Percentiles rank a stretch among this genome's conserved stretches.
Conservation (phyloP, 2,329 filamentous ascomycete species). For the Chaetomiaceae sp. region DNA sequence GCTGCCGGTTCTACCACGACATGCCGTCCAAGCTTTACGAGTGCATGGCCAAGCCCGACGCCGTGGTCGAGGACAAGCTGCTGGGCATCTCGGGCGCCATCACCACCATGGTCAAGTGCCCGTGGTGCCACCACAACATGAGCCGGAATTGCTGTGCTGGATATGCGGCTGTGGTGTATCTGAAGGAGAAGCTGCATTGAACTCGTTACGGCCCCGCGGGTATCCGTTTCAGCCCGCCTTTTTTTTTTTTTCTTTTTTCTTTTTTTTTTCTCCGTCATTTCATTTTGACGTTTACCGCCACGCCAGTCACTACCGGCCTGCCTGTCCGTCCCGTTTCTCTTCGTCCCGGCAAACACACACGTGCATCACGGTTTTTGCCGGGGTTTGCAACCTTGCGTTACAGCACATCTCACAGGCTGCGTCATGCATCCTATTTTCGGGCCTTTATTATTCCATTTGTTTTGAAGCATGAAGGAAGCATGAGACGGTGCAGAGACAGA, state of each 20-base stretch:
- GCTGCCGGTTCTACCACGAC: slow-evolving; percentile 60
- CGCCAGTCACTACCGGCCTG: too few relatives aligned
- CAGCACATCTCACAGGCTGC: too few relatives aligned
- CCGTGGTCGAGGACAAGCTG: slow-evolving; percentile 46
- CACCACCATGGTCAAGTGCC: slow-evolving; percentile 60
- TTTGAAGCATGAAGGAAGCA: neutral
- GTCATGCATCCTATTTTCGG: too few relatives aligned
- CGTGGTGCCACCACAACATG: slow-evolving; percentile 70
- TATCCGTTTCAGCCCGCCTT: neutral
- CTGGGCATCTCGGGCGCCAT: slow-evolving; percentile 52
- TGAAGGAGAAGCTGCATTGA: slow-evolving; percentile 58
- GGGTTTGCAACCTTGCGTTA: too few relatives aligned
- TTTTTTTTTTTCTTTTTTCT: neutral
- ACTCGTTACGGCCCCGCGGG: too few relatives aligned
- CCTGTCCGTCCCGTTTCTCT: too few relatives aligned
- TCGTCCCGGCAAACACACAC: too few relatives aligned
- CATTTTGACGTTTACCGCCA: too few relatives aligned
- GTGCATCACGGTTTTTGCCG: too few relatives aligned
- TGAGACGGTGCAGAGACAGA: slow-evolving; percentile 10
- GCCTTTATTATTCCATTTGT: neutral
- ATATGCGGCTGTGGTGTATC: slow-evolving; percentile 60
- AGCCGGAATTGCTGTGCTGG: slow-evolving; percentile 63
- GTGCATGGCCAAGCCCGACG: slow-evolving; percentile 57
- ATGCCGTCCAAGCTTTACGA: slow-evolving; percentile 61
- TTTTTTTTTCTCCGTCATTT: neutral